Percentiles rank a stretch among this genome's conserved stretches.
Evolutionary conservation across 2,329 filamentous ascomycete species (phyloP).

Genomic region (Cyphellophora europaea): DNA sequence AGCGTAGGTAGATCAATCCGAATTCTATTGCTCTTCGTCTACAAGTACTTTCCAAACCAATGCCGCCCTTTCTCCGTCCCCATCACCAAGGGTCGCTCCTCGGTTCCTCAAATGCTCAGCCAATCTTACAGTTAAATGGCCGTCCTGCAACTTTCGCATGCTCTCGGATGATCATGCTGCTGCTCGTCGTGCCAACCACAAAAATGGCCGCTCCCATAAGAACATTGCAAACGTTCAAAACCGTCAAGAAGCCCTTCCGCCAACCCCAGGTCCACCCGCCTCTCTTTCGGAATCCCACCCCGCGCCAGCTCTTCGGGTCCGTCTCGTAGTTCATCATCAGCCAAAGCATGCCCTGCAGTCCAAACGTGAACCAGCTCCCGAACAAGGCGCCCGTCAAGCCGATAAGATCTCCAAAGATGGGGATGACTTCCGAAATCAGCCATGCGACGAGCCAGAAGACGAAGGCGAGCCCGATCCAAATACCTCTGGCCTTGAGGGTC

Average conservation of each 20-base stretch:
- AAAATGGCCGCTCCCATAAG: conserved; percentile 14
- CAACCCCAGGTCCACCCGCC: conserved; percentile 10
- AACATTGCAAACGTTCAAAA: conserved; percentile 12
- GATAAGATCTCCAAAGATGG: conserved; percentile 58
- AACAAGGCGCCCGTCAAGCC: conserved; percentile 56
- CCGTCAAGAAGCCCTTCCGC: conserved; percentile 5
- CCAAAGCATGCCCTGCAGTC: conserved; percentile 25
- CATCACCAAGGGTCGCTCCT: no score
- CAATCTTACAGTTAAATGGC: conserved; percentile 1
- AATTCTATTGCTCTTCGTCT: no score
- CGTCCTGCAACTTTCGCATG: conserved; percentile 4
- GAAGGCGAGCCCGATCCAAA: conserved; percentile 51
- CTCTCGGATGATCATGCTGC: conserved; percentile 16
- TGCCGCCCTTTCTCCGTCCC: no score
- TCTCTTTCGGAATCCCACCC: conserved; percentile 32
- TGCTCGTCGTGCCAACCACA: conserved; percentile 20
- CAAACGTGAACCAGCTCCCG: conserved; percentile 56
- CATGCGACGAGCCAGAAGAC: conserved; percentile 53
- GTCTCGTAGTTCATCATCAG: conserved; percentile 47
- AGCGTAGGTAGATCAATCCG: no score
- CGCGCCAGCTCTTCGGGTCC: conserved; percentile 61
- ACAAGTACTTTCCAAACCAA: no score
- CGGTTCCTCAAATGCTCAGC: no score
- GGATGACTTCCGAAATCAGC: conserved; percentile 60
- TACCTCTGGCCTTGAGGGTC: conserved; percentile 41